A percentile compares a stretch with the other conserved stretches of the same genome.
Conservation (phyloP, 345 rosid species). For the Mallotus nudiflorus region DNA sequence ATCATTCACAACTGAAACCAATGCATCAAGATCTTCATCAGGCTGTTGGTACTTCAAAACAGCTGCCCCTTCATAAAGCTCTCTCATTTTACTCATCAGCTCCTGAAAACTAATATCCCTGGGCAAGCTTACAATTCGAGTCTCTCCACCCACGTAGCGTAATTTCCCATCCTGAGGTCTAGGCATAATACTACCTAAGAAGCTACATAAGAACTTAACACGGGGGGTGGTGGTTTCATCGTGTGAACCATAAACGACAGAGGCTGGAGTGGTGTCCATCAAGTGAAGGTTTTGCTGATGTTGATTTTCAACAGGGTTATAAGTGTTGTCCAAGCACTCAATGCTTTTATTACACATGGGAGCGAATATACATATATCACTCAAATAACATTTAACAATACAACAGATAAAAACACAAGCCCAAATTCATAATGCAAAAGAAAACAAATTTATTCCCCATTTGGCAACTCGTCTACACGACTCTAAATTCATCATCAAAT, state of each 20-base stretch:
- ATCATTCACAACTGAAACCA: constrained; percentile 92
- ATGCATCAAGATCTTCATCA: constrained; percentile 99
- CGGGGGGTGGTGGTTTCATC: constrained; percentile 59
- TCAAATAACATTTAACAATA: constrained; percentile 19
- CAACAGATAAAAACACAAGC: constrained; percentile 23
- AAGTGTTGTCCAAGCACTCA: constrained; percentile 28
- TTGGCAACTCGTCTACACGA: constrained; percentile 8
- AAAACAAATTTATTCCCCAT: constrained; percentile 31
- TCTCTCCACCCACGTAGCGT: constrained; percentile 96
- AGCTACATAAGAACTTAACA: constrained; percentile 86
- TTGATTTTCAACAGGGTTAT: constrained; percentile 25
- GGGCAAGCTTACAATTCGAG: constrained; percentile 72
- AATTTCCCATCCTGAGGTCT: constrained; percentile 95
- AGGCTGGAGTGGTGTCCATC: constrained; percentile 54
- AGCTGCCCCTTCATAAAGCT: constrained; percentile 73
- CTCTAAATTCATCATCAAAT: constrained; percentile 25
- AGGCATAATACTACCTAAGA: constrained; percentile 87
- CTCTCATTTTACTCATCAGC: constrained; percentile 80
- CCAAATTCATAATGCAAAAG: constrained; percentile 27
- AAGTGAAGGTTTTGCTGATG: constrained; percentile 22
- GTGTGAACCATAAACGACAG: constrained; percentile 45
- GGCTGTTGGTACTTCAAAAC: constrained; percentile 95
- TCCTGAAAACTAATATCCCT: constrained; percentile 74
- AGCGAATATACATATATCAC: constrained; percentile 14
- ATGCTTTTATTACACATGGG: constrained; percentile 57